Conservation (phyloP, 2,329 filamentous ascomycete genomes). For the Calonectria leucothoes region DNA sequence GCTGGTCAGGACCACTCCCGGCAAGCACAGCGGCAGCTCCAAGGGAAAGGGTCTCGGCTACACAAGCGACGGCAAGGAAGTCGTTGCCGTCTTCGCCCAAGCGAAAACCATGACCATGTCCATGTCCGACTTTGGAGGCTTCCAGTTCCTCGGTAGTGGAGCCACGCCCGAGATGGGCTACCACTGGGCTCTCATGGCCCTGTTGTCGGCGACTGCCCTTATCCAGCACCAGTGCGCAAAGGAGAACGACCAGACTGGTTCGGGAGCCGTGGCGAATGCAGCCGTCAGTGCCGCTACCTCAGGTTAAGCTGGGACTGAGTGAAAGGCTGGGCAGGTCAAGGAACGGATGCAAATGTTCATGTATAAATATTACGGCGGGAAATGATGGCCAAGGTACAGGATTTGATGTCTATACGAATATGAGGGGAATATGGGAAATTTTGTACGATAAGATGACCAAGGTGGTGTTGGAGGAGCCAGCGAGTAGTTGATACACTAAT, state of each 20-base stretch:
- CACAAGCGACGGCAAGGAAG: neutral
- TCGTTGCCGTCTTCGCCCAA: neutral
- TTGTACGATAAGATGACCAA: neutral
- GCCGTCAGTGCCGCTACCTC: neutral
- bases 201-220: neutral
- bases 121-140: neutral
- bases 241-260: neutral
- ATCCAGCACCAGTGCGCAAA: slow-evolving; percentile 9
- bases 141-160: slow-evolving; percentile 9
- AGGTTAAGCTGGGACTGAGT: neutral
- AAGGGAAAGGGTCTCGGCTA: neutral
- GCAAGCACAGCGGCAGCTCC: neutral
- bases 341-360: neutral
- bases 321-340: neutral
- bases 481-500: neutral
- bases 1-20: slow-evolving; percentile 23
- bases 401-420: neutral
- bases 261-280: neutral
- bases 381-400: neutral
- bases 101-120: neutral
- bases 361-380: neutral
- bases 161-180: slow-evolving; percentile 6
- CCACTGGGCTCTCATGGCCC: slow-evolving; percentile 15
- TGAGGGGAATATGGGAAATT: neutral
- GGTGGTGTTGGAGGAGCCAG: neutral